These are phyloP conservation scores for Beverwykella pulmonaria DNA, from an alignment of 495 filamentous ascomycete genomes.

Conservation along the genomic window DNA sequence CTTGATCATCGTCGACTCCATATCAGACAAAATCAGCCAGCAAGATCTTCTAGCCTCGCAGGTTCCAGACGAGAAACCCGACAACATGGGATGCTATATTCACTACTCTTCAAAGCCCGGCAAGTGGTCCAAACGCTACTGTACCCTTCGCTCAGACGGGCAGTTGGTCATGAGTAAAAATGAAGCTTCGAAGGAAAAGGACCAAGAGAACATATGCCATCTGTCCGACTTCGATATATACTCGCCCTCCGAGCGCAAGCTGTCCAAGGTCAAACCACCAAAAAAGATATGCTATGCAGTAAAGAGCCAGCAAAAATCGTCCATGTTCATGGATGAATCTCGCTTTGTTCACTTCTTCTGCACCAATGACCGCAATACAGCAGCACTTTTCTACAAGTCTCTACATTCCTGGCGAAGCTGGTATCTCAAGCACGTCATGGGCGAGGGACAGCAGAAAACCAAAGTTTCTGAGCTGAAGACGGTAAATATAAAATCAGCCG, in stretches of 20 bases:
- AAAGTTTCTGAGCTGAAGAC: slow-evolving; percentile 33
- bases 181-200: slow-evolving; percentile 65
- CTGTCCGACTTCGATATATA: slow-evolving; percentile 95
- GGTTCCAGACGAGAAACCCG: slow-evolving; percentile 62
- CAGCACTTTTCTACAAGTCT: slow-evolving; percentile 66
- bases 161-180: slow-evolving; percentile 79
- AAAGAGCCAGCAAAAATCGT: slow-evolving; percentile 90
- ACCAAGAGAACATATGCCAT: slow-evolving; percentile 73
- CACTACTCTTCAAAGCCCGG: slow-evolving; percentile 79
- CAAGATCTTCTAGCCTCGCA: slow-evolving; percentile 54
- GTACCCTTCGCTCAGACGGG: slow-evolving; percentile 73
- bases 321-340: slow-evolving; percentile 76
- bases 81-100: slow-evolving; percentile 66
- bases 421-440: slow-evolving; percentile 75
- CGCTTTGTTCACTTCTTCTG: slow-evolving; percentile 93
- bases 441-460: slow-evolving; percentile 51
- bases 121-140: slow-evolving; percentile 83
- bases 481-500: neutral
- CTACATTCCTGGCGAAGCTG: slow-evolving; percentile 85
- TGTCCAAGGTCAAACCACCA: slow-evolving; percentile 51
- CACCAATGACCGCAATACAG: slow-evolving; percentile 68
- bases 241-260: slow-evolving; percentile 64
- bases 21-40: slow-evolving; percentile 49
- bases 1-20: slow-evolving; percentile 61
- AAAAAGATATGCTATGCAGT: slow-evolving; percentile 80